phyloP scores from a whole-genome alignment of 345 rosid genomes.

The Citrus sinensis region DNA sequence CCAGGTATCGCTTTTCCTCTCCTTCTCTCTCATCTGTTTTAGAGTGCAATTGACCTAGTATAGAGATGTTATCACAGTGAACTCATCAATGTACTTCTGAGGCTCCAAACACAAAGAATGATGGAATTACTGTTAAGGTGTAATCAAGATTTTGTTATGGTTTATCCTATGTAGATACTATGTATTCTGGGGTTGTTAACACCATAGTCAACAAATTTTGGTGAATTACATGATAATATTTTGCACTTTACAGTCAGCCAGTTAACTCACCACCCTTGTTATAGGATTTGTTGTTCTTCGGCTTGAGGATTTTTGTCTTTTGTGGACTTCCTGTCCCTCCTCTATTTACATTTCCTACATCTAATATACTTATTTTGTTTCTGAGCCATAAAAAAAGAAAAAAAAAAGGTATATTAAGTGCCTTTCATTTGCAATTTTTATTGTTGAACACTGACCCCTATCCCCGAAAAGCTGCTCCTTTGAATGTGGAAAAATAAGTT shows the following conservation, averaged over 20 bases:
- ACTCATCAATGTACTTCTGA: neutral
- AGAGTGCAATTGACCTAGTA: neutral
- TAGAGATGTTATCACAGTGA: neutral
- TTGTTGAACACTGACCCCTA: neutral
- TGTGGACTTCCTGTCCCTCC: too few relatives aligned
- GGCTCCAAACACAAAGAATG: neutral
- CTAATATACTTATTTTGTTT: too few relatives aligned
- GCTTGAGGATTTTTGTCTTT: too few relatives aligned
- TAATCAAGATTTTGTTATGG: neutral
- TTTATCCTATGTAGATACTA: neutral
- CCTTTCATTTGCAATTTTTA: neutral
- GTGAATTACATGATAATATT: neutral
- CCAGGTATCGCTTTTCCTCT: slow-evolving; percentile 40
- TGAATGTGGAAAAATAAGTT: neutral
- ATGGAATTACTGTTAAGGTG: neutral
- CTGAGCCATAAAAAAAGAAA: too few relatives aligned
- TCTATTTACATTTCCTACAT: too few relatives aligned
- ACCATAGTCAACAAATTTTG: too few relatives aligned
- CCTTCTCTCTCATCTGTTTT: slow-evolving; percentile 1
- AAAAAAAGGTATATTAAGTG: neutral
- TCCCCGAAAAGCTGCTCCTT: neutral
- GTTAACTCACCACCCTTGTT: too few relatives aligned
- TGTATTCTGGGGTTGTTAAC: too few relatives aligned
- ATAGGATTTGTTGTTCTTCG: too few relatives aligned
- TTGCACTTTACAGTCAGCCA: neutral